Conservation (phyloP, 2,329 filamentous ascomycete genomes). For the Penicillium polonicum region DNA sequence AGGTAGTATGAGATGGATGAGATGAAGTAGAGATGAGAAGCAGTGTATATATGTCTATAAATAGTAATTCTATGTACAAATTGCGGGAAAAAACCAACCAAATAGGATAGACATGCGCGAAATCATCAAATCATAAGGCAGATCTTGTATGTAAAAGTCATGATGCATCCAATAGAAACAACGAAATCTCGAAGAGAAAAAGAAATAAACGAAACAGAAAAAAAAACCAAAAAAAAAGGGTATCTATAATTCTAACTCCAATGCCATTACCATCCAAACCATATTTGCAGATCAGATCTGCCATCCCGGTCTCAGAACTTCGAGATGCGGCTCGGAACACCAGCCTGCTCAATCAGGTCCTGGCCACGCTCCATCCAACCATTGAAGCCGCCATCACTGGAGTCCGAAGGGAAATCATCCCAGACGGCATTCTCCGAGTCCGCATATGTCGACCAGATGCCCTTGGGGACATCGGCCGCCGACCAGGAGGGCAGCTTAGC, state of each 20-base stretch:
- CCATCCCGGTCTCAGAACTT: constrained; percentile 21
- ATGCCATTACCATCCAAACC: constrained; percentile 14
- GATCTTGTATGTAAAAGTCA: constrained; percentile 13
- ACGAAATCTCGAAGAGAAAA: background rate
- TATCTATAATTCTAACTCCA: constrained; percentile 37
- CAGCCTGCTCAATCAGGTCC: constrained; percentile 42
- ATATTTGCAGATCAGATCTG: background rate
- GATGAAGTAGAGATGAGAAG: background rate
- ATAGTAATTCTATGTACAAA: constrained; percentile 18
- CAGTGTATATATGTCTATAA: constrained; percentile 9
- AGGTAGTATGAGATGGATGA: background rate
- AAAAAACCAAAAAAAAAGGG: constrained; percentile 30
- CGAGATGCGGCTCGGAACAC: constrained; percentile 33
- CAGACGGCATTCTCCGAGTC: constrained; percentile 42
- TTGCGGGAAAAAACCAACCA: constrained; percentile 1
- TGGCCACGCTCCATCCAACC: constrained; percentile 43
- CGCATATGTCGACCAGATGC: constrained; percentile 43
- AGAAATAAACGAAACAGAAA: constrained; percentile 10
- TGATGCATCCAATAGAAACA: constrained; percentile 17
- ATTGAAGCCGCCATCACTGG: constrained; percentile 42
- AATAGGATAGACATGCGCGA: constrained; percentile 6
- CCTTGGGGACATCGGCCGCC: constrained; percentile 38
- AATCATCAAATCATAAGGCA: constrained; percentile 29
- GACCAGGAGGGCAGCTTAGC: constrained; percentile 45
- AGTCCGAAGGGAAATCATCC: constrained; percentile 45